Evolutionary conservation across 164 flowering plant genomes (phyloP).

Genomic region (Piper betle): DNA sequence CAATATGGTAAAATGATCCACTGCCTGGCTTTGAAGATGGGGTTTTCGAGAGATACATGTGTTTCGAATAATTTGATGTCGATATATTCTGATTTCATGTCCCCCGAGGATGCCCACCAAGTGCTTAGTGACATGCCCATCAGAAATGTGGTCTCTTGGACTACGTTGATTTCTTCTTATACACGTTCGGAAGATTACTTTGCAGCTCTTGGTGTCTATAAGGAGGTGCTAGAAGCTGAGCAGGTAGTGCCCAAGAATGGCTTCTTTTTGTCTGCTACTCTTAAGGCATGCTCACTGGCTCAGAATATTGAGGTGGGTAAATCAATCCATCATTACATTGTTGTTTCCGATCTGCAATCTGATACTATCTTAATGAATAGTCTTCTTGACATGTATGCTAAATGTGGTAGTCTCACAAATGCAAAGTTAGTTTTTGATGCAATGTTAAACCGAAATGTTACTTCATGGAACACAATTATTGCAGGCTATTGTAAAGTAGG

Average conservation of each 20-base stretch:
- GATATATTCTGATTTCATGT: slow-evolving; percentile 11
- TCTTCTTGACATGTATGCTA: slow-evolving; percentile 22
- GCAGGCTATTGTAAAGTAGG: slow-evolving; percentile 16
- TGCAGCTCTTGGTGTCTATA: slow-evolving; percentile 11
- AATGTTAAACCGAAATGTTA: slow-evolving; percentile 2
- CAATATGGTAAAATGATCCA: slow-evolving; percentile 12
- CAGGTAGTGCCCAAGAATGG: slow-evolving; percentile 11
- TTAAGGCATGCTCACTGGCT: slow-evolving; percentile 16
- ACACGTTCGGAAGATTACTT: slow-evolving; percentile 9
- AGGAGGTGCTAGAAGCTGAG: slow-evolving; percentile 5
- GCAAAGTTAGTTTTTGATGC: slow-evolving; percentile 16
- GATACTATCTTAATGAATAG: slow-evolving; percentile 20
- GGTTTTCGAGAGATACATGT: slow-evolving; percentile 7
- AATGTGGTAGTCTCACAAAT: slow-evolving; percentile 15
- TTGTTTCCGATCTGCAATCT: slow-evolving; percentile 2
- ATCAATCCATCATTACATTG: slow-evolving; percentile 11
- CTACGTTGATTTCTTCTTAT: slow-evolving; percentile 16
- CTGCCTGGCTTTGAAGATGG: slow-evolving; percentile 11
- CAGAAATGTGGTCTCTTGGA: slow-evolving; percentile 24
- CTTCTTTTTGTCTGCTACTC: slow-evolving; percentile 14
- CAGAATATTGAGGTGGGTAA: slow-evolving; percentile 16
- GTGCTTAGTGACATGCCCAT: slow-evolving; percentile 16
- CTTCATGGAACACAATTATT: slow-evolving; percentile 21
- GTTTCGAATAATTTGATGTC: slow-evolving; percentile 15
- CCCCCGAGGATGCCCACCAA: slow-evolving; percentile 4